Evolutionary conservation across 1,284 basidiomycete species (phyloP).

Genomic region (Cryptococcus deneoformans): DNA sequence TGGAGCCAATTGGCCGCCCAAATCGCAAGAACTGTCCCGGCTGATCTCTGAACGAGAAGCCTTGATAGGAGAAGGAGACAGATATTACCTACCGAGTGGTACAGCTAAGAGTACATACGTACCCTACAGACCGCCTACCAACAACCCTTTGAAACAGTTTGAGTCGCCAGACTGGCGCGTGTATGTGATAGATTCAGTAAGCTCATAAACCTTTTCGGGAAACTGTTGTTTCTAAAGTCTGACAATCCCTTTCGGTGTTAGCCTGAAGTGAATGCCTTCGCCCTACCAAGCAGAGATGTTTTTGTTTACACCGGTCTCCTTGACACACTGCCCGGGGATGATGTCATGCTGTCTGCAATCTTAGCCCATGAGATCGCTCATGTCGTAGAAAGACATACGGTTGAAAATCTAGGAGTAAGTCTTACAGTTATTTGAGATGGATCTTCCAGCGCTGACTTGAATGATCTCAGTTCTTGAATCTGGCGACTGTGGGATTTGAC

Average conservation of each 20-base stretch:
- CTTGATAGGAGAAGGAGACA: slow-evolving; percentile 5
- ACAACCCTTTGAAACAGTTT: slow-evolving; percentile 51
- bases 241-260: slow-evolving; percentile 14
- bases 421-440: no score
- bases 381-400: slow-evolving; percentile 53
- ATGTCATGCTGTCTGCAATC: slow-evolving; percentile 53
- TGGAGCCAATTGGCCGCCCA: slow-evolving; percentile 49
- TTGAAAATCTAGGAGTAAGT: slow-evolving; percentile 53
- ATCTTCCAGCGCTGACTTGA: no score
- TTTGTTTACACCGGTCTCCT: slow-evolving; percentile 56
- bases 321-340: slow-evolving; percentile 48
- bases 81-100: slow-evolving; percentile 43
- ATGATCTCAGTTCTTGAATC: slow-evolving; percentile 49
- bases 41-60: slow-evolving; percentile 35
- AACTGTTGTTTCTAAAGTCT: not conserved
- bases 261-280: slow-evolving; percentile 55
- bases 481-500: slow-evolving; percentile 54
- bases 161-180: slow-evolving; percentile 52
- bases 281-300: slow-evolving; percentile 54
- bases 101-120: slow-evolving; percentile 43
- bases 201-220: slow-evolving; percentile 9
- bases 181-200: slow-evolving; percentile 52
- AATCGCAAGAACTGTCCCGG: slow-evolving; percentile 28
- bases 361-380: slow-evolving; percentile 55
- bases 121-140: slow-evolving; percentile 46